Evolutionary conservation across 345 rosid genomes (phyloP), one percentile per base, ranked within the genome.

Genomic region (Combretum micranthum): DNA sequence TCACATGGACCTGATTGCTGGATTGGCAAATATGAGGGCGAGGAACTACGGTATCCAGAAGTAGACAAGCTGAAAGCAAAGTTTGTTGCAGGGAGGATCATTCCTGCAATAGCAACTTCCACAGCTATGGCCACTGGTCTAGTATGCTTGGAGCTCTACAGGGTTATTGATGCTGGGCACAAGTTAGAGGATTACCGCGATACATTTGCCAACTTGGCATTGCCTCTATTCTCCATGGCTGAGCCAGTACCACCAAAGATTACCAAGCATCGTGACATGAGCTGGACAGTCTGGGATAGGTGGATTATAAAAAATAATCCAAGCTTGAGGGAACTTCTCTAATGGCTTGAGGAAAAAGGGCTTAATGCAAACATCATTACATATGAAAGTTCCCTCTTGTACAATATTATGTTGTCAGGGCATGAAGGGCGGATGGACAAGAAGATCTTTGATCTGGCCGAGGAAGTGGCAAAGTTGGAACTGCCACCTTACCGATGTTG

Each of bases 1-100:
- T 69, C 99, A 94, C 78, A 90, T 94, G 97, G 99, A 94, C 74
- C 52, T 90, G 76, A 94, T 94, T 54, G 92, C 97, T 53, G 99
- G 82, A 49, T 87, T 94, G 43, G 99, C 99, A 37, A 94, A 94
- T 80, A 94, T 94, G 99, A 90, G 99, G 77, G 99, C 99, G 44
- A 90, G 96, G 65, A 94, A 94, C 82, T 94, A 94, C 73, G 68
- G 86, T 66, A 87, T 94, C 57, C 95, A 0, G 99, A 94, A 65
- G 97, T 94, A 2, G 97, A 94, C 79, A 94, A 94, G 72, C 85
- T 94, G 54, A 94, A 94, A 67, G 99, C 99, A 53, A 94, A 94
- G 72, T 87, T 94, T 62, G 90, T 94, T 16, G 99, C 99, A 5
- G 99, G 99, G 62, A 90, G 99, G 74, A 94, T 94, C 69, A 90